Evolutionary conservation across 2,329 filamentous ascomycete genomes (phyloP).

Genomic region (Fusarium sp.): DNA sequence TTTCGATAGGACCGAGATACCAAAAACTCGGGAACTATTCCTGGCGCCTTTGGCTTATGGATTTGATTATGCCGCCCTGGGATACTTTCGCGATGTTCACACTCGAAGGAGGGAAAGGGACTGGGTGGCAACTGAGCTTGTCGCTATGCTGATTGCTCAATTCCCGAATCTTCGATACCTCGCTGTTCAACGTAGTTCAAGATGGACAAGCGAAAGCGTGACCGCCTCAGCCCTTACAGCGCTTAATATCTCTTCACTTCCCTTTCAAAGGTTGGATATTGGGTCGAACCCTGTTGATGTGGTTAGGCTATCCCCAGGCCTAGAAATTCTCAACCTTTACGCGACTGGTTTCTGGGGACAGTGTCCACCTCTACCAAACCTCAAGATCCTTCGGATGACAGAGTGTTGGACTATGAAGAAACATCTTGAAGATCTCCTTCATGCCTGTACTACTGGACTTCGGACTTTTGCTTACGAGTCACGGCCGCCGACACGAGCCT

Average conservation of each 20-base stretch:
- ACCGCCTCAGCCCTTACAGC: not conserved
- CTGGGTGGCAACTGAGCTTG: conserved; percentile 7
- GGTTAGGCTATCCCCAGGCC: not conserved
- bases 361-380: not conserved
- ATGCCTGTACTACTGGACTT: not conserved
- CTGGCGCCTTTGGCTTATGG: not conserved
- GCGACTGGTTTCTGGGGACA: not conserved
- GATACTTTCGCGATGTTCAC: not conserved
- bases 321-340: conserved; percentile 11
- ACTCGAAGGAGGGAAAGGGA: not conserved
- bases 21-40: not conserved
- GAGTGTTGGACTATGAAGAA: not conserved
- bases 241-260: conserved; percentile 2
- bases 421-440: not conserved
- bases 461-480: conserved; percentile 11
- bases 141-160: conserved; percentile 15
- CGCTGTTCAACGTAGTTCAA: not conserved
- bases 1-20: not conserved
- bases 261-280: conserved; percentile 7
- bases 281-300: not conserved
- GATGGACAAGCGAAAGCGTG: conserved; percentile 8
- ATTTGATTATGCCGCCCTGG: not conserved
- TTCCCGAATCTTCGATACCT: conserved; percentile 12
- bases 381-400: conserved; percentile 8
- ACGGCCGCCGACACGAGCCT: not conserved